phyloP scores from a whole-genome alignment of 1,139 yeast species.

The Zygosaccharomyces pseudobailii region DNA sequence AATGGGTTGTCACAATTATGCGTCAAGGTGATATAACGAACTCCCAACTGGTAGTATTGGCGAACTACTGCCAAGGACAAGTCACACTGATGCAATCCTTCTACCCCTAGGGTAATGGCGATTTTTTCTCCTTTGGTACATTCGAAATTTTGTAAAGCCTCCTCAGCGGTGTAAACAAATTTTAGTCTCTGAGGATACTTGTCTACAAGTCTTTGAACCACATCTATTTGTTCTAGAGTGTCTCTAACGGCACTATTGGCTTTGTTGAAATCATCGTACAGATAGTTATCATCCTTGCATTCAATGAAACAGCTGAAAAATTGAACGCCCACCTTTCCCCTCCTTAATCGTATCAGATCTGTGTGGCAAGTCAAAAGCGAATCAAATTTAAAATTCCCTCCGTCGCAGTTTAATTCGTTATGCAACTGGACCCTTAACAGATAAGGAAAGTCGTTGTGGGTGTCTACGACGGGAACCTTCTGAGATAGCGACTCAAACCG shows the following conservation, averaged over 20 bases:
- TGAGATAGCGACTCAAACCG: constrained; percentile 27
- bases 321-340: constrained; percentile 44
- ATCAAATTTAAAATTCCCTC: constrained; percentile 1
- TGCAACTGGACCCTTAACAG: constrained; percentile 41
- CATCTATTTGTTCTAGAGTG: constrained; percentile 51
- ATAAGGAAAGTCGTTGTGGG: constrained; percentile 49
- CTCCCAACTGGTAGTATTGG: constrained; percentile 45
- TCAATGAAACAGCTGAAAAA: constrained; percentile 46
- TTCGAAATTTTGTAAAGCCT: constrained; percentile 37
- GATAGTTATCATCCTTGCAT: constrained; percentile 39
- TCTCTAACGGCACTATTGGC: constrained; percentile 44
- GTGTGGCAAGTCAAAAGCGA: constrained; percentile 39
- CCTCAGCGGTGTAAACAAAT: constrained; percentile 39
- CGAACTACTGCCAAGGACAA: constrained; percentile 46
- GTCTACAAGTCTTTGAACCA: constrained; percentile 41
- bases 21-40: constrained; percentile 48
- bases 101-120: constrained; percentile 48
- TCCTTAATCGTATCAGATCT: constrained; percentile 37
- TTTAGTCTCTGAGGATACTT: constrained; percentile 39
- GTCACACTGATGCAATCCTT: constrained; percentile 51
- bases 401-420: constrained; percentile 37
- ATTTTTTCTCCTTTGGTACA: constrained; percentile 33
- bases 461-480: constrained; percentile 41
- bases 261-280: constrained; percentile 41
- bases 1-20: constrained; percentile 55